These are phyloP conservation scores for Sistotremastrum suecicum DNA, from an alignment of 768 basidiomycete genomes.

Conservation along the genomic window DNA sequence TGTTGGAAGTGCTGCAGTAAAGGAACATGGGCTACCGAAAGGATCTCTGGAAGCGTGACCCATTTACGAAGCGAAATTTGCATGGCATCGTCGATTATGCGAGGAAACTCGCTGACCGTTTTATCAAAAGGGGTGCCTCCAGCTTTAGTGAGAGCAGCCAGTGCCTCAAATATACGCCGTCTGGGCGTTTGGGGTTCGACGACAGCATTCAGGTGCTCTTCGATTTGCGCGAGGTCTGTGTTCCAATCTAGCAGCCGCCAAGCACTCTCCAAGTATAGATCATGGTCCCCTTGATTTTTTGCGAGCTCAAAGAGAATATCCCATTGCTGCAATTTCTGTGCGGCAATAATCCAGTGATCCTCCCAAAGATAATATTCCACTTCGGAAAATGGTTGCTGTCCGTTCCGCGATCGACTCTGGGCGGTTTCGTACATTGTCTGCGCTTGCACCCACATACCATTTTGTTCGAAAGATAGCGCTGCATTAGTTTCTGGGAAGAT, in stretches of 20 bases:
- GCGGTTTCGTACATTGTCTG: constrained; percentile 79
- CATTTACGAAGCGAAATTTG: constrained; percentile 94
- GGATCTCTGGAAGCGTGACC: constrained; percentile 72
- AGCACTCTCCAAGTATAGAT: constrained; percentile 85
- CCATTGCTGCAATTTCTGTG: constrained; percentile 97
- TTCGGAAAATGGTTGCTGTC: constrained; percentile 81
- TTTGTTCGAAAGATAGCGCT: constrained; percentile 83
- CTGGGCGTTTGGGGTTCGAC: constrained; percentile 87
- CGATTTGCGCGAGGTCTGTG: constrained; percentile 48
- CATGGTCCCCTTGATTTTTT: constrained; percentile 76
- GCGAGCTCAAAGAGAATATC: constrained; percentile 88
- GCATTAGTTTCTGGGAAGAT: constrained; percentile 84
- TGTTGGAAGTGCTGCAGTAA: constrained; percentile 97
- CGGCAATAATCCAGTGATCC: constrained; percentile 94
- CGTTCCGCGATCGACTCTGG: constrained; percentile 70
- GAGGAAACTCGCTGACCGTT: constrained; percentile 57
- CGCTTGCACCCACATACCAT: constrained; percentile 94
- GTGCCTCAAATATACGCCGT: constrained; percentile 95
- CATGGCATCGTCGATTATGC: constrained; percentile 88
- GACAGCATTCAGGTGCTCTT: constrained; percentile 66
- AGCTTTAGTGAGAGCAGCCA: constrained; percentile 76
- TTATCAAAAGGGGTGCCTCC: constrained; percentile 73
- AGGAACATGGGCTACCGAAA: constrained; percentile 88
- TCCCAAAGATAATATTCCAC: constrained; percentile 97
- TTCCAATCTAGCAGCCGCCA: constrained; percentile 95